A percentile compares a stretch with the other conserved stretches of the same genome.
These are phyloP conservation scores for Parmales sp. DNA, from an alignment of 108 stramenopile genomes.

Conservation along the genomic window DNA sequence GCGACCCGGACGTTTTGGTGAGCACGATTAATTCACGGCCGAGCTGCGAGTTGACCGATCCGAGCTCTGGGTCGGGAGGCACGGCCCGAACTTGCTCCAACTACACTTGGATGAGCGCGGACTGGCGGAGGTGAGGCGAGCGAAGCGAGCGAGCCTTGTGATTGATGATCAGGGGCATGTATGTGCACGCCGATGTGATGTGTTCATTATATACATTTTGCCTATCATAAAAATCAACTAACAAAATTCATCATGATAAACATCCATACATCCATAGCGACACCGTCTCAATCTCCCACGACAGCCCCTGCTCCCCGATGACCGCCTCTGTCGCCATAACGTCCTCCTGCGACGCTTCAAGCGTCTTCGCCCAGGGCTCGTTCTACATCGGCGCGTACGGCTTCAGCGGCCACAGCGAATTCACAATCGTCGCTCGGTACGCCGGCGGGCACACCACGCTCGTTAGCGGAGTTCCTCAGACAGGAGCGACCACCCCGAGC, in stretches of 20 bases:
- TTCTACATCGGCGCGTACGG: background rate
- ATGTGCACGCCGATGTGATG: no score
- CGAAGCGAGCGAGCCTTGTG: no score
- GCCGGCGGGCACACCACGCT: background rate
- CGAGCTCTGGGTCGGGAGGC: background rate
- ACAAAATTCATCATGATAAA: no score
- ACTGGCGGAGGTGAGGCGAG: no score
- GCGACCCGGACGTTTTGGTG: conserved; percentile 1
- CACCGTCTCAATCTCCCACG: background rate
- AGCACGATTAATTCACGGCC: background rate
- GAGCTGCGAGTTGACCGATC: background rate
- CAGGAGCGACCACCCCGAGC: background rate
- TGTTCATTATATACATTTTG: no score
- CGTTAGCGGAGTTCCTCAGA: background rate
- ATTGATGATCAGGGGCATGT: no score
- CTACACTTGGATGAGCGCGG: background rate
- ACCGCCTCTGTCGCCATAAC: background rate
- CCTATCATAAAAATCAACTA: no score
- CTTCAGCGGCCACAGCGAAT: background rate
- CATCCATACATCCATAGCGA: background rate
- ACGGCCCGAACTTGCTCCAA: background rate
- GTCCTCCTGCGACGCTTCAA: background rate
- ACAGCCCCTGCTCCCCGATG: background rate
- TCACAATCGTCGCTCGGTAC: background rate
- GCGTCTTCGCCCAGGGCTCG: background rate